Evolutionary conservation across 768 basidiomycete species (phyloP), one percentile per base, ranked within the genome.

Genomic region (Lanmaoa rubissima): DNA sequence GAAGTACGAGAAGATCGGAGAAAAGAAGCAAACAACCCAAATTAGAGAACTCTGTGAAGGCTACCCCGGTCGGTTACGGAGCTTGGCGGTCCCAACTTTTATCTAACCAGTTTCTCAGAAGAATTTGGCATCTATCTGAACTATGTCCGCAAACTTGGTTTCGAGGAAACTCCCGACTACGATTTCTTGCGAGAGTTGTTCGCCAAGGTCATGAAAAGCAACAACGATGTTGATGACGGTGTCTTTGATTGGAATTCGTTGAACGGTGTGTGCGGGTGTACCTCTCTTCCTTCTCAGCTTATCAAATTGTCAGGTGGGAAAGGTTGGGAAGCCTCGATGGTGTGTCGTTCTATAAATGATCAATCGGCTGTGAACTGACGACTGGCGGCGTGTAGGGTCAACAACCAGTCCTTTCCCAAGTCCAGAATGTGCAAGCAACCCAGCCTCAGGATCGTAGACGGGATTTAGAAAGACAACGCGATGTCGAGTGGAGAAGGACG

Each of bases 1-100:
- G 74, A 93, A 98, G 80, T 99, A 99, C 77, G 96, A 99, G 81
- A 99, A 98, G 82, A 99, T 99, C 73, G 96, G 96, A 61, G 96
- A 99, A 80, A 99, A 99, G 88, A 99, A 94, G 82, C 97, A 98
- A 78, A 91, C 90, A 14, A 98, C 97, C 31, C 90, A 90, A 8
- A 98, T 99, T 73, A 96, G 93, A 76, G 97, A 99, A 69, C 81
- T 99, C 26, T 93, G 89, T 67, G 97, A 98, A 65, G 92, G 93
- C 55, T 94, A 88, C 78, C 96, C 97, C 48, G 94, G 93, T 93
- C 63, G 59, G 81, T 70, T 39, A 52, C 41, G 47, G 56, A 34
- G 31, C 51, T 41, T 48, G 41, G 28, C n/a, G 11, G 21, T 38
- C 55, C 48, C 31, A 36, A 58, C 10, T 24, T 17, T 57, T 36